Base-by-base conservation (phyloP, 2,329 filamentous ascomycete genomes). In the Fusarium secorum region DNA sequence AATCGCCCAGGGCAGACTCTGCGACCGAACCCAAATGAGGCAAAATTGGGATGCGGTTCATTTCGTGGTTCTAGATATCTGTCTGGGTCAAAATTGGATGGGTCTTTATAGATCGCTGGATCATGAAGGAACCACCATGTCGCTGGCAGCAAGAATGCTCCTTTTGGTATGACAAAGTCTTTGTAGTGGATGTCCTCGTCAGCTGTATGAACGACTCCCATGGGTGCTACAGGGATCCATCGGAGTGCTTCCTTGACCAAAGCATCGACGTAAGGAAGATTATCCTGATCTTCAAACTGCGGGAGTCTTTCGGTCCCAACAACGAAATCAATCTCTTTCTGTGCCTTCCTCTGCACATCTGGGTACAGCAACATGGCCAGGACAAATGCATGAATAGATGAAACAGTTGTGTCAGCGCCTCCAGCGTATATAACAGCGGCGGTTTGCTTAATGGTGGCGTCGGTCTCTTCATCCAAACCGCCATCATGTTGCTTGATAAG, bases 51-150 rank as follows among this genome's bases (percentile, higher is more conserved):
- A 24, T 65, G 20, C 1, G 60, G 64, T 8, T 67, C 64, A 5
- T 65, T 65, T 7, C 60, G 48, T 3, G 60, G 64, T 6, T 35
- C 45, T 5, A 65, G 15, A 11, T 54, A 65, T 4, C 64, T 46
- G 1, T 24, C 76, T 1, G 78, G 79, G 11, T 80, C 58, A 39
- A 81, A 81, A 1, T 26, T 11, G 2, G 60, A 41, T 0, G 79
- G 79, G 9, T 80, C 59, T 0, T 86, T 82, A 77, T 93, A 93
- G 4, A 88, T 88, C 48, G 90, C 87, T 6, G 89, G 87, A 73
- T 93, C 91, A 76, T 93, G 90, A 2, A 70, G 28, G n/a, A 74
- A 71, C 73, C 74, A 76, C 74, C 74, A 77, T 11, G 59, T 39
- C 2, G 59, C 60, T 5, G 59, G 32, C 4, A 77, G 38, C 1